Evolutionary conservation across 306 rosid genomes (phyloP), one percentile per base, ranked within the genome.

Genomic region (Sophora flavescens): DNA sequence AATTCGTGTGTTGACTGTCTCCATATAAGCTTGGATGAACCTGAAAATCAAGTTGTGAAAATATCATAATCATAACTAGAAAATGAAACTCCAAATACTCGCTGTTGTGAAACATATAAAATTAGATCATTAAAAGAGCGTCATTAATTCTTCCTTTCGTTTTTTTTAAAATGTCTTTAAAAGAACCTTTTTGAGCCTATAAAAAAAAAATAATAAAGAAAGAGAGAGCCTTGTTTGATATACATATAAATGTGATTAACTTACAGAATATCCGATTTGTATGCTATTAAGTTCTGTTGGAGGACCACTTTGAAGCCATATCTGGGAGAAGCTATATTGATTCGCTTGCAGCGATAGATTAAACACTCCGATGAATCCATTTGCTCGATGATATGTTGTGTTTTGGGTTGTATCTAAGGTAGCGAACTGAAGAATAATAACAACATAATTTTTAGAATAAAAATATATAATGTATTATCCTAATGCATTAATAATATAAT

Each of bases 281-380:
- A 71, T 71, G 32, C 39, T 71, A 56, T 71, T 71, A 13, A 39
- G 66, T 26, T 71, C 28, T 8, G 9, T 6, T 2, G 54, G 5
- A 13, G 76, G 53, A 36, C 76, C 76, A 56, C 54, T 56, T 39
- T 71, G 41, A 18, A 71, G 4, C 54, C 65, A 56, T 6, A 71
- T 26, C 3, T 8, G 35, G 14, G 76, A 38, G 5, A 57, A 16
- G 54, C 76, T 71, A 13, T 39, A 71, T 39, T 71, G 76, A 0
- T 57, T 54, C 8, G 3, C 3, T 16, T 22, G 14, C 1, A 71
- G n/a, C 2, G 66, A 41, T 5, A 56, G n/a, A 71, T 56, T 56
- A 41, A 39, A 54, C 3, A 6, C 2, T 2, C 6, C 1, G 4
- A 64, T 41, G 0, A 0, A 0, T 17, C 16, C 70, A 39, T 8